Evolutionary conservation across 75 land plant species (phyloP).

Genomic region (Pinus taeda): DNA sequence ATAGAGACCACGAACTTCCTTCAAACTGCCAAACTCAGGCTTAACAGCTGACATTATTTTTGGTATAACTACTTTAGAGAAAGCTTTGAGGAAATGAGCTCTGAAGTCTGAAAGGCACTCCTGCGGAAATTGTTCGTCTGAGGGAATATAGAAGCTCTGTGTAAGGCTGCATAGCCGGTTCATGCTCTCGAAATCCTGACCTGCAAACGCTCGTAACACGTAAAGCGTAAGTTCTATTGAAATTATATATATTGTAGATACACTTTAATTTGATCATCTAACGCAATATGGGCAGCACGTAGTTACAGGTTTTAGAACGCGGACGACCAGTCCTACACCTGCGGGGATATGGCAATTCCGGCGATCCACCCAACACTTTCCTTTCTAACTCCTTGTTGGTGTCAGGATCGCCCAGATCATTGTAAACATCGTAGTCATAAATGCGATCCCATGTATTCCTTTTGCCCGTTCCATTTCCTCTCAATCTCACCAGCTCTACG

Average conservation of each 20-base stretch:
- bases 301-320: slow-evolving; percentile 13
- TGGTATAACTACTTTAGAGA: background rate
- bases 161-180: background rate
- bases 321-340: slow-evolving; percentile 30
- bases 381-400: slow-evolving; percentile 7
- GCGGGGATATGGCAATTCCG: slow-evolving; percentile 19
- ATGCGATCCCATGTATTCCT: slow-evolving; percentile 12
- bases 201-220: background rate
- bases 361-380: slow-evolving; percentile 16
- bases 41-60: background rate
- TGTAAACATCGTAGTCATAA: slow-evolving; percentile 28
- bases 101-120: slow-evolving; percentile 29
- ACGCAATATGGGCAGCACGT: background rate
- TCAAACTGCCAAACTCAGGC: slow-evolving; percentile 4
- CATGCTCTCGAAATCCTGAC: slow-evolving; percentile 18
- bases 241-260: slow-evolving; percentile 8
- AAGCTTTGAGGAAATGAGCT: slow-evolving; percentile 11
- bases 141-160: slow-evolving; percentile 15
- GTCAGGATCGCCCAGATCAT: slow-evolving; percentile 22
- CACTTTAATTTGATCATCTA: background rate
- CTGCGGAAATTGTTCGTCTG: slow-evolving; percentile 47
- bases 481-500: slow-evolving; percentile 12
- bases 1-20: slow-evolving; percentile 20
- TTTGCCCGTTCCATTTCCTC: slow-evolving; percentile 18
- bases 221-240: background rate